Evolutionary conservation across 495 filamentous ascomycete genomes (phyloP).

Genomic region (Penicillium ucsense): DNA sequence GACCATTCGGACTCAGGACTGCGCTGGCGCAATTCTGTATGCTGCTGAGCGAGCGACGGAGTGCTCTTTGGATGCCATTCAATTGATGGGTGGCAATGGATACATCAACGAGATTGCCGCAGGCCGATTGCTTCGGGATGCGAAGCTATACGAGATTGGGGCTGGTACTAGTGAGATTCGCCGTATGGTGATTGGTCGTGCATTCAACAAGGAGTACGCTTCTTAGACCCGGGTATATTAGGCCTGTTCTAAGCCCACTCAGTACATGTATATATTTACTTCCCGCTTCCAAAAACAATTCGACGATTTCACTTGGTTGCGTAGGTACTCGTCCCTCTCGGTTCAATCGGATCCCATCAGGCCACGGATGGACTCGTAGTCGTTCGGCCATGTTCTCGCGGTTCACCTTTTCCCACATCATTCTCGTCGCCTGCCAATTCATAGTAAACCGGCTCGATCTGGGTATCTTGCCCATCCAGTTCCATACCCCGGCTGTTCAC

Average conservation of each 20-base stretch:
- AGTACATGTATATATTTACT: neutral
- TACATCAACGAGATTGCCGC: conserved; percentile 94
- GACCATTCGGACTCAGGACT: conserved; percentile 73
- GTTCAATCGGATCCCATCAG: too few relatives aligned
- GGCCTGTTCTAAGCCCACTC: neutral
- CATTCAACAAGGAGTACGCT: conserved; percentile 85
- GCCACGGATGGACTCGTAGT: too few relatives aligned
- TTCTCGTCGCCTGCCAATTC: conserved; percentile 6
- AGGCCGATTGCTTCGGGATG: conserved; percentile 75
- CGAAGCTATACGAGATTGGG: conserved; percentile 92
- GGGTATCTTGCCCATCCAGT: conserved; percentile 6
- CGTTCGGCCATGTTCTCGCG: too few relatives aligned
- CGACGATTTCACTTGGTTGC: too few relatives aligned
- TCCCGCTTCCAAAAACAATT: too few relatives aligned
- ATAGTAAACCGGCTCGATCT: conserved; percentile 12
- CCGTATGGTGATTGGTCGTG: conserved; percentile 88
- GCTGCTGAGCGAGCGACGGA: conserved; percentile 91
- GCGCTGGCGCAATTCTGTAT: conserved; percentile 88
- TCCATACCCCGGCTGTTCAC: conserved; percentile 7
- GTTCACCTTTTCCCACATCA: neutral
- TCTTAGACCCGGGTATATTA: neutral
- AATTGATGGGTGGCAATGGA: conserved; percentile 89
- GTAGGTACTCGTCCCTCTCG: too few relatives aligned
- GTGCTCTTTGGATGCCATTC: conserved; percentile 80
- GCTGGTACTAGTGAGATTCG: conserved; percentile 92